These are phyloP conservation scores for Marchantia paleacea DNA, from an alignment of 225 moss, liverwort and hornwort species.

Conservation along the genomic window DNA sequence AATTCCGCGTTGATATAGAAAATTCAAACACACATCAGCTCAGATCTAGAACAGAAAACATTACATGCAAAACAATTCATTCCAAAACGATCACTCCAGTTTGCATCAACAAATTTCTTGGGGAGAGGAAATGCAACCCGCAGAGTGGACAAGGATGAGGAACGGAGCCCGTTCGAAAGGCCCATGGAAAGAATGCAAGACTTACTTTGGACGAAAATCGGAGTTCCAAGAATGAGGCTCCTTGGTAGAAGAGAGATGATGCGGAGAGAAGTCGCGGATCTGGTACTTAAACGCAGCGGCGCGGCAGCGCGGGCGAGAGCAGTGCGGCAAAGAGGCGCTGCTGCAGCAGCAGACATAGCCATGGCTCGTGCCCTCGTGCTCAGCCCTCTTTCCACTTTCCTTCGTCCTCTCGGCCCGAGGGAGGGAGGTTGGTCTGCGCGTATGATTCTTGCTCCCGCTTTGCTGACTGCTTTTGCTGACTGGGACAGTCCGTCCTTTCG, in stretches of 20 bases:
- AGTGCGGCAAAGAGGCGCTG: conserved; percentile 2
- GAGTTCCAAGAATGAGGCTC: conserved; percentile 16
- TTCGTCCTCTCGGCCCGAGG: conserved; percentile 16
- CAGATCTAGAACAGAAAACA: too few relatives aligned
- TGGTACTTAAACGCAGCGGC: background rate
- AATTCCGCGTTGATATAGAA: too few relatives aligned
- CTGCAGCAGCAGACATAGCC: conserved; percentile 21
- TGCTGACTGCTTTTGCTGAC: conserved; percentile 5
- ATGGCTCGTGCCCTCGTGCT: background rate
- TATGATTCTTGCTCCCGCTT: conserved; percentile 1
- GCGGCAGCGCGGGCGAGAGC: conserved; percentile 3
- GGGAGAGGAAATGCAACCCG: too few relatives aligned
- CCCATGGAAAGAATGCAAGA: background rate
- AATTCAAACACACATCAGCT: too few relatives aligned
- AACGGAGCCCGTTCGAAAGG: background rate
- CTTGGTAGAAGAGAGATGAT: conserved; percentile 8
- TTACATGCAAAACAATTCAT: too few relatives aligned
- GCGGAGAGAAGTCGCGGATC: conserved; percentile 6
- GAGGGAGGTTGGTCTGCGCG: conserved; percentile 15
- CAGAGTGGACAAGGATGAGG: background rate
- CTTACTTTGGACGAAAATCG: conserved; percentile 20
- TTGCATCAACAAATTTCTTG: too few relatives aligned
- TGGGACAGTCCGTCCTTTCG: background rate
- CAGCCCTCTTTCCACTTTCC: background rate
- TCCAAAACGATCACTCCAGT: too few relatives aligned